These are phyloP conservation scores for Ustilago loliicola DNA, from an alignment of 1,284 basidiomycete genomes.

Conservation along the genomic window DNA sequence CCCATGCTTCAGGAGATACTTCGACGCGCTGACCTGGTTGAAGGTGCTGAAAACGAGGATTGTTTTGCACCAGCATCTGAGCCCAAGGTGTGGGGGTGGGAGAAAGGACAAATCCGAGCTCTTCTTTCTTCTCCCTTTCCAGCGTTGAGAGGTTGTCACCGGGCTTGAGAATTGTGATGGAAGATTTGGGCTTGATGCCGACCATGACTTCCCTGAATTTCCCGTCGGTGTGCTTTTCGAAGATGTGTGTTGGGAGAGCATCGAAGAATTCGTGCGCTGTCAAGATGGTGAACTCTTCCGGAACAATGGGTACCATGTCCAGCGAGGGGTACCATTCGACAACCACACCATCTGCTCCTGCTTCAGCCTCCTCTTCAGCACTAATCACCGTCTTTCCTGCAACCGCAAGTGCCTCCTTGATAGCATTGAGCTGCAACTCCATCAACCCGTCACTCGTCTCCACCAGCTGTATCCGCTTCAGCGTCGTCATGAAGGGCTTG, in stretches of 20 bases:
- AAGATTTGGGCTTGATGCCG: conserved; percentile 71
- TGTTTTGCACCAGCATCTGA: conserved; percentile 72
- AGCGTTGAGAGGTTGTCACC: conserved; percentile 19
- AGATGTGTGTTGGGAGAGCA: conserved; percentile 89
- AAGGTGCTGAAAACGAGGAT: conserved; percentile 55
- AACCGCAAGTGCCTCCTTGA: conserved; percentile 44
- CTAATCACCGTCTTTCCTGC: conserved; percentile 51
- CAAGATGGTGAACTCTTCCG: conserved; percentile 80
- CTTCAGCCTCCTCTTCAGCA: conserved; percentile 31
- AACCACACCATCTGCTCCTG: conserved; percentile 41
- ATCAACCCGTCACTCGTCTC: conserved; percentile 67
- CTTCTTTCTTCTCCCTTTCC: conserved; percentile 29
- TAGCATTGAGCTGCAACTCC: conserved; percentile 52
- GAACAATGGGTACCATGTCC: conserved; percentile 76
- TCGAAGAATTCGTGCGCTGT: conserved; percentile 99
- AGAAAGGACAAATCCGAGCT: conserved; percentile 78
- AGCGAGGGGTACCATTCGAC: conserved; percentile 83
- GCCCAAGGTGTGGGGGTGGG: conserved; percentile 78
- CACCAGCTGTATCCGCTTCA: conserved; percentile 64
- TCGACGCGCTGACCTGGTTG: conserved; percentile 67
- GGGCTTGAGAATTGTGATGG: conserved; percentile 54
- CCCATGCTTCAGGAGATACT: conserved; percentile 65
- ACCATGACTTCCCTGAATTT: conserved; percentile 88
- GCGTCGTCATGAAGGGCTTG: conserved; percentile 46
- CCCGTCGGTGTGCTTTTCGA: conserved; percentile 78